Evolutionary conservation across 129 eudicot genomes (phyloP).

Genomic region (Flaveria trinervia): DNA sequence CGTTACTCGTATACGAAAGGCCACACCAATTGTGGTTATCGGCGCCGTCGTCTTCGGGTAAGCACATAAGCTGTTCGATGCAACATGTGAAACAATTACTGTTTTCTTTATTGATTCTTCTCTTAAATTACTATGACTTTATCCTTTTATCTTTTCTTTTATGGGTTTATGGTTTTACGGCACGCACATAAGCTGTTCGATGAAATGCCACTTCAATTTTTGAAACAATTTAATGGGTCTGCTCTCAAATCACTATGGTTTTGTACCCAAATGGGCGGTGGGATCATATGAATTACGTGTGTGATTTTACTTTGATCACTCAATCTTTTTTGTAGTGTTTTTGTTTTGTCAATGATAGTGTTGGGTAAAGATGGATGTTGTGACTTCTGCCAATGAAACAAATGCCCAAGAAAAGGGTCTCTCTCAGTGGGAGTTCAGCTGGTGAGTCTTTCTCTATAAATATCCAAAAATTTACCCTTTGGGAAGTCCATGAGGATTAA

Average conservation of each 20-base stretch:
- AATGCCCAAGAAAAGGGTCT: conserved; percentile 11
- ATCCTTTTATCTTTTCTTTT: no score
- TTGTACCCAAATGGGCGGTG: not conserved
- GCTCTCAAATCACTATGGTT: not conserved
- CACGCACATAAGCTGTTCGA: conserved; percentile 19
- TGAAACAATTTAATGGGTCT: not conserved
- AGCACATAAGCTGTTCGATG: conserved; percentile 9
- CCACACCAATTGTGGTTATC: no score
- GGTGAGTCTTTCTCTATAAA: conserved; percentile 36
- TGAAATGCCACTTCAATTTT: not conserved
- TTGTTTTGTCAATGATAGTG: not conserved
- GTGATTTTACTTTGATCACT: not conserved
- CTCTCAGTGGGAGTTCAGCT: conserved; percentile 53
- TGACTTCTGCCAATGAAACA: conserved; percentile 12
- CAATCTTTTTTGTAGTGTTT: not conserved
- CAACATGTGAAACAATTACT: not conserved
- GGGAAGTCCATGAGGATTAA: not conserved
- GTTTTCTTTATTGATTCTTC: not conserved
- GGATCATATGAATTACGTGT: not conserved
- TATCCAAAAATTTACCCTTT: not conserved
- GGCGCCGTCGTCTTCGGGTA: no score
- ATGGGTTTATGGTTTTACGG: not conserved
- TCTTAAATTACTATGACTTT: not conserved
- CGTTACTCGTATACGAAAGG: no score
- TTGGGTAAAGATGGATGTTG: conserved; percentile 26